Evolutionary conservation across 2,329 filamentous ascomycete species (phyloP), one percentile per base, ranked within the genome.

Genomic region (Aspergillus cejpii): DNA sequence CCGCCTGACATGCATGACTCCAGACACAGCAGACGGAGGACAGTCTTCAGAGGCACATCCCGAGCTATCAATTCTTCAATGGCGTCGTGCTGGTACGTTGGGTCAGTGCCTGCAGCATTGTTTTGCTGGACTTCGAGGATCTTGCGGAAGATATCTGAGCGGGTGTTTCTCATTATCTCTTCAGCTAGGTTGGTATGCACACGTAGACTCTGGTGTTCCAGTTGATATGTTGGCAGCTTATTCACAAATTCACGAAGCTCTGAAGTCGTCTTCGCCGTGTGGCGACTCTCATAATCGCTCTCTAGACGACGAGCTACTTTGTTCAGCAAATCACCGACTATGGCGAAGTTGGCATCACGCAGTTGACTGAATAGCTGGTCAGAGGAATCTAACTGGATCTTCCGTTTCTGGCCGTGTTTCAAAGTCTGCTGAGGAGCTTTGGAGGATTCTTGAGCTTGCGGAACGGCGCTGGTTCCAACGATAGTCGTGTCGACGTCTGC

Each of bases 231-330:
- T 0, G 92, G 91, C 20, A 98, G 73, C 63, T 94, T 94, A 56
- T 84, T 83, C n/a, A 98, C 92, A 62, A 97, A 96, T 19, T 94
- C 89, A 55, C 89, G 86, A 24, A 98, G 79, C 64, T 98, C 92
- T 3, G 88, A 83, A 14, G 92, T 89, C 1, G 87, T 90, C 64
- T 92, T 94, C 3, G 87, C 85, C 39, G 80, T 81, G 64, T 95
- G 87, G 49, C 91, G 85, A 52, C 79, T 85, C 61, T 97, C 89
- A 63, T 94, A 94, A 60, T 96, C 90, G 55, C 74, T 87, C 59
- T 85, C 86, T 19, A 98, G 73, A 10, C 91, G 83, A 23, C 89
- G 82, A 3, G 92, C 94, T 10, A 94, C 86, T 63, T 90, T 91
- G 66, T 96, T 95, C 49, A 98, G 75, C 6, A 94, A 72, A 41